phyloP scores from a whole-genome alignment of 495 filamentous ascomycete species.

The Viridothelium virens region DNA sequence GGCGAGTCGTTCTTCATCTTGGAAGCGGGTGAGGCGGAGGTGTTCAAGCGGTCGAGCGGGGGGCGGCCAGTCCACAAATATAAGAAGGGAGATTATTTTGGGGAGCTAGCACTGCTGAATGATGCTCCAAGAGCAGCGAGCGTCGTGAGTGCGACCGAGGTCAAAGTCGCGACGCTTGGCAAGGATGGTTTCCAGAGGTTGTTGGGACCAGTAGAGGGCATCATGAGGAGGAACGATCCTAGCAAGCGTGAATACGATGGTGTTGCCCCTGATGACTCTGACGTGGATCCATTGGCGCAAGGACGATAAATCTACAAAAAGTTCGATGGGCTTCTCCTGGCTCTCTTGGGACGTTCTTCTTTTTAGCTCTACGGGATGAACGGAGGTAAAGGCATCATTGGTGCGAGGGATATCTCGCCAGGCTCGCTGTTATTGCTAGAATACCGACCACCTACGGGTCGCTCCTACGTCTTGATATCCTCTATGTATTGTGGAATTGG shows the following conservation, averaged over 20 bases:
- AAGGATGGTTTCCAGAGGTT: conserved; percentile 93
- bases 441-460: conserved; percentile 7
- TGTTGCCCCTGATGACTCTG: not conserved
- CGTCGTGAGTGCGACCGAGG: conserved; percentile 68
- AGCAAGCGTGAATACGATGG: conserved; percentile 26
- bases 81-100: conserved; percentile 90
- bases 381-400: not conserved
- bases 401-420: not conserved
- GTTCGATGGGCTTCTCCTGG: not conserved
- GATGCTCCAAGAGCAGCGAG: conserved; percentile 91
- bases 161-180: conserved; percentile 89
- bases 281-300: conserved; percentile 4
- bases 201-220: conserved; percentile 84
- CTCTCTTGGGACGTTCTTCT: not conserved
- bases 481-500: not conserved
- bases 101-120: conserved; percentile 86
- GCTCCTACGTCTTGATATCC: conserved; percentile 9
- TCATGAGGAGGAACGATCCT: conserved; percentile 78
- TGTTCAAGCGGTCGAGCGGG: conserved; percentile 57
- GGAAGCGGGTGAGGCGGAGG: conserved; percentile 82
- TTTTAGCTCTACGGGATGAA: not conserved
- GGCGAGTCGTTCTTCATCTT: conserved; percentile 90
- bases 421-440: conserved; percentile 5
- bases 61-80: conserved; percentile 66
- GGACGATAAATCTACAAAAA: conserved; percentile 1